Conservation (phyloP, 106 monocot species). For the Allium cepa region DNA sequence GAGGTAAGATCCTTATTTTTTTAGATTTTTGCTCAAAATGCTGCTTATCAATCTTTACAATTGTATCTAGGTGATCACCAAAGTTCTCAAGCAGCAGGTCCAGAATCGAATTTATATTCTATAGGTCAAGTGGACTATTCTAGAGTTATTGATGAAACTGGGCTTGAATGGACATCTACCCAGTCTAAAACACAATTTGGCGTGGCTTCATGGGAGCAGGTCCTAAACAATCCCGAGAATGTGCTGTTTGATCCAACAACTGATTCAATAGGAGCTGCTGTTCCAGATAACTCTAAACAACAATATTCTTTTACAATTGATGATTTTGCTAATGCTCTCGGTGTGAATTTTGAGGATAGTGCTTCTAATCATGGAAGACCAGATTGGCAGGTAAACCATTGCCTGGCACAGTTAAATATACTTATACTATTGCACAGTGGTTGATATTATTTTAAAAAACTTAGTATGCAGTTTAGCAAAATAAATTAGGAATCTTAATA, state of each 20-base stretch:
- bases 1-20: constrained; percentile 18
- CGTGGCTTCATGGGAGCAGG: constrained; percentile 40
- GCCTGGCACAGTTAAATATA: no score
- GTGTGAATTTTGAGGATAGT: constrained; percentile 9
- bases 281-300: constrained; percentile 4
- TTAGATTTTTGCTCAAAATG: no score
- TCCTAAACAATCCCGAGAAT: constrained; percentile 25
- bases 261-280: constrained; percentile 7
- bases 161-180: constrained; percentile 25
- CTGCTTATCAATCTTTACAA: no score
- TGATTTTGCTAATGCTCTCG: constrained; percentile 17
- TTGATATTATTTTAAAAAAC: no score
- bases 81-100: constrained; percentile 11
- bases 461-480: no score
- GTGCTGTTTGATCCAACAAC: constrained; percentile 21
- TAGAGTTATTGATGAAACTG: constrained; percentile 29
- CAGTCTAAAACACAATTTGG: constrained; percentile 33
- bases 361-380: constrained; percentile 16
- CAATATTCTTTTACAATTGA: constrained; percentile 17
- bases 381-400: constrained; percentile 31
- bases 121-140: constrained; percentile 34
- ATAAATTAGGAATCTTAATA: no score
- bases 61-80: constrained; percentile 26
- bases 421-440: no score
- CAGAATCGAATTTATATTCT: constrained; percentile 40